Evolutionary conservation across 495 filamentous ascomycete genomes (phyloP), one percentile per base, ranked within the genome.

Genomic region (Delitschia confertaspora): DNA sequence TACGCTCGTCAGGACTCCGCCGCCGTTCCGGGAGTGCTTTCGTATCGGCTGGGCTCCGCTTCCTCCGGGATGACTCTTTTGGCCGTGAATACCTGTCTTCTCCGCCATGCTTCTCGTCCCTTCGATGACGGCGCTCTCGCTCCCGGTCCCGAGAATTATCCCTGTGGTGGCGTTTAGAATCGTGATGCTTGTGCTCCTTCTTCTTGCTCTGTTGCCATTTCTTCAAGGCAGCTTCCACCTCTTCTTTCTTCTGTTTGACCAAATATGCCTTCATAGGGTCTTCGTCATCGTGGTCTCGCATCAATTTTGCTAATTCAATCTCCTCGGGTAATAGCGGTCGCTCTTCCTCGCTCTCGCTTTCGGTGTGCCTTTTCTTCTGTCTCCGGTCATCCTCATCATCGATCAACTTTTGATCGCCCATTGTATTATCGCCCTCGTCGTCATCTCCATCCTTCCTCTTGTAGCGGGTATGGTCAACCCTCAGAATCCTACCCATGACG

Each of bases 221-320:
- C 48, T 72, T 69, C 52, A 85, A 56, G 0, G 86, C 88, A 36
- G 66, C 71, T 24, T 79, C 75, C 24, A 93, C 76, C 60, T 95
- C 85, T 50, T 87, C 83, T 57, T 81, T 84, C 73, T 95, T 95
- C 66, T 91, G 82, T 32, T 86, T 69, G 18, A 95, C 73, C 36
- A 95, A 61, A 58, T 83, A 93, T 38, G 77, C 76, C 65, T 95
- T 96, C 91, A 96, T 95, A 2, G 91, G 89, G 65, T 98, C 89
- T 54, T 95, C 91, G 17, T 95, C 88, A 51, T 95, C 89, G 50
- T 93, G 82, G 14, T 87, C 78, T 45, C 70, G 64, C 13, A 91
- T 78, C 53, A 95, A 58, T 38, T 78, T 74, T 42, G 73, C 75
- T 32, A 96, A 59, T 59, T 95, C 89, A 32, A 64, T 68, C 64